These are phyloP conservation scores for Colletotrichum camelliae DNA, from an alignment of 2,329 filamentous ascomycete species.

Conservation along the genomic window DNA sequence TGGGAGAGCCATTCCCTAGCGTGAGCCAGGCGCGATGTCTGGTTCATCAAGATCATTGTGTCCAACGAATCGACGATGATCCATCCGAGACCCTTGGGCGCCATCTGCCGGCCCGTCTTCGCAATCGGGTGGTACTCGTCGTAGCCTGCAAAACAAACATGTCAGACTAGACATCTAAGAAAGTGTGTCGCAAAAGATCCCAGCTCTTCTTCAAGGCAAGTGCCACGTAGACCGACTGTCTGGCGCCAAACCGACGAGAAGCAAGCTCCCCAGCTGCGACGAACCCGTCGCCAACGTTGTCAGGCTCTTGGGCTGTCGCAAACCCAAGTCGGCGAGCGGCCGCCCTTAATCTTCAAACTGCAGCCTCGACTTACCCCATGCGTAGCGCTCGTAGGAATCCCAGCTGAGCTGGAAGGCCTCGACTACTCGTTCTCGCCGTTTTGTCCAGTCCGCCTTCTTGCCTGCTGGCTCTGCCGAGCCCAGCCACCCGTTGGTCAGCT, in stretches of 20 bases:
- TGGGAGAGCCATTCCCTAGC: constrained; percentile 89
- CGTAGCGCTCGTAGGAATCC: constrained; percentile 90
- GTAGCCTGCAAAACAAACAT: constrained; percentile 56
- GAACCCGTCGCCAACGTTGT: background rate
- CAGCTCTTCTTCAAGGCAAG: background rate
- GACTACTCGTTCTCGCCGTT: constrained; percentile 79
- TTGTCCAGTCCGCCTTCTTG: constrained; percentile 72
- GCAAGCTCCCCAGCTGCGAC: background rate
- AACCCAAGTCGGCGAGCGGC: background rate
- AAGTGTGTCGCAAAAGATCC: background rate
- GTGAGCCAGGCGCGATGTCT: constrained; percentile 82
- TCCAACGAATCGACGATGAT: constrained; percentile 97
- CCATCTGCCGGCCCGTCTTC: constrained; percentile 84
- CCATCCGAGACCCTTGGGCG: constrained; percentile 89
- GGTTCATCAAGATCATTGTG: constrained; percentile 98
- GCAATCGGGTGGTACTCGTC: constrained; percentile 88
- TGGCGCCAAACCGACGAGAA: background rate
- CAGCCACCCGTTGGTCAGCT: constrained; percentile 60
- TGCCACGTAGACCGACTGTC: background rate
- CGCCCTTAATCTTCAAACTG: background rate
- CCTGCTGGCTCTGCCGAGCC: constrained; percentile 50
- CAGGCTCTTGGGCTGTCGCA: background rate
- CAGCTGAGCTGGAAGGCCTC: constrained; percentile 92
- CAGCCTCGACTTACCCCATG: constrained; percentile 76
- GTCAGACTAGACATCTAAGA: background rate